Evolutionary conservation across 2,329 filamentous ascomycete species (phyloP), one percentile per base, ranked within the genome.

Genomic region (Colletotrichum sp.): DNA sequence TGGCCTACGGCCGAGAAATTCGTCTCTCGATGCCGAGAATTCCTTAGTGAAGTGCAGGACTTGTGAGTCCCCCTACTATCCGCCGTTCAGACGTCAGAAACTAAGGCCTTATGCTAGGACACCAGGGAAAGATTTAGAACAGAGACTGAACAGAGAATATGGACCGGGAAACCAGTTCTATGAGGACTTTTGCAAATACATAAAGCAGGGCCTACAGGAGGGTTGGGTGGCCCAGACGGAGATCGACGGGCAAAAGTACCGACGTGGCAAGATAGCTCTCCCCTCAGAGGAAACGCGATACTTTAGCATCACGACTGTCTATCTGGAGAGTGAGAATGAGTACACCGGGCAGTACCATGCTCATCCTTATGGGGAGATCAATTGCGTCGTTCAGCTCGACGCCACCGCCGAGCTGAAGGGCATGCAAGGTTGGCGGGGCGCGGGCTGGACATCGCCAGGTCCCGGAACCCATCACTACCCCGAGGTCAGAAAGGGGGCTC

Each of bases 391-490:
- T 8, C 86, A 86, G 77, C 81, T 90, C 15, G 87, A 89, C 72
- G 74, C 83, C 6, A 80, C 76, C 6, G 87, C 88, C 3, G 85
- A 90, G 80, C 77, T 91, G 64, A 88, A 84, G 80, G 89, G 89
- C 8, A 87, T 90, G 88, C 83, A 85, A 67, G 88, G 88, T 2
- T 90, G 89, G 89, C 86, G 87, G 77, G 87, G 87, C 0, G 86
- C 86, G 1, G 89, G 89, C 0, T 91, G 89, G 88, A 90, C 89
- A 27, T 84, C 83, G 58, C 87, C 87, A 0, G 88, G 86, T 0
- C 85, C 88, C 0, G 89, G 89, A 0, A 90, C 89, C 33, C 89
- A 90, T 79, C 89, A 90, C 79, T 90, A 89, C 78, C 89, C 89
- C 4, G 81, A 89, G 65, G 87, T 87, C 16, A 81, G 88, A 15